These are phyloP conservation scores for Henckelia pumila DNA, from an alignment of 257 asterid genomes.

Conservation along the genomic window DNA sequence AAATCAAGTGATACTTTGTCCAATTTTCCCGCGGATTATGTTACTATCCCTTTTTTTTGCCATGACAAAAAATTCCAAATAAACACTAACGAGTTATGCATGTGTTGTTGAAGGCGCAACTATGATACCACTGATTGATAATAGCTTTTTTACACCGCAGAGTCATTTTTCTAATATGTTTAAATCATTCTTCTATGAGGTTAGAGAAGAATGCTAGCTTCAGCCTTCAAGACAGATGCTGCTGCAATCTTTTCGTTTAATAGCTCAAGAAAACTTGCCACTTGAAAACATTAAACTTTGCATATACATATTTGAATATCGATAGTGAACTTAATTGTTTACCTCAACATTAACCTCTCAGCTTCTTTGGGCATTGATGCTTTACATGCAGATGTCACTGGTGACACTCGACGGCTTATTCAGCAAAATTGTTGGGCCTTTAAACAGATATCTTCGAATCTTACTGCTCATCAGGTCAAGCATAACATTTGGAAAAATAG, in stretches of 20 bases:
- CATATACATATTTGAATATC: slow-evolving; percentile 7
- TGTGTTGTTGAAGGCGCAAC: not conserved
- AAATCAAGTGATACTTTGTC: too few species aligned
- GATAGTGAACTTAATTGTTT: not conserved
- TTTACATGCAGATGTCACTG: slow-evolving; percentile 39
- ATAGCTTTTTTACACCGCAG: not conserved
- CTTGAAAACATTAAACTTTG: not conserved
- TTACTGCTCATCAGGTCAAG: slow-evolving; percentile 59
- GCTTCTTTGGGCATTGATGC: slow-evolving; percentile 1
- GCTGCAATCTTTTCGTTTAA: not conserved
- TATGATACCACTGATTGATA: not conserved
- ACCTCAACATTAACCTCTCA: not conserved
- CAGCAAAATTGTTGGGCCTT: slow-evolving; percentile 67
- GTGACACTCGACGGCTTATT: slow-evolving; percentile 58
- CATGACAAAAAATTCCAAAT: not conserved
- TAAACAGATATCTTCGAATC: slow-evolving; percentile 68
- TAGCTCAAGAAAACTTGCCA: not conserved
- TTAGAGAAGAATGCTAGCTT: too few species aligned
- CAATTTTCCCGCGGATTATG: too few species aligned
- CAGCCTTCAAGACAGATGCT: too few species aligned
- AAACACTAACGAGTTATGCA: not conserved
- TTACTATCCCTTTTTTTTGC: not conserved
- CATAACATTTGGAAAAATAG: not conserved
- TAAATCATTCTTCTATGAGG: not conserved
- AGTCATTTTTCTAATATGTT: too few species aligned